Evolutionary conservation across 1,284 basidiomycete species (phyloP), one percentile per base, ranked within the genome.

Genomic region (Pyrrhoderma lamaoense): DNA sequence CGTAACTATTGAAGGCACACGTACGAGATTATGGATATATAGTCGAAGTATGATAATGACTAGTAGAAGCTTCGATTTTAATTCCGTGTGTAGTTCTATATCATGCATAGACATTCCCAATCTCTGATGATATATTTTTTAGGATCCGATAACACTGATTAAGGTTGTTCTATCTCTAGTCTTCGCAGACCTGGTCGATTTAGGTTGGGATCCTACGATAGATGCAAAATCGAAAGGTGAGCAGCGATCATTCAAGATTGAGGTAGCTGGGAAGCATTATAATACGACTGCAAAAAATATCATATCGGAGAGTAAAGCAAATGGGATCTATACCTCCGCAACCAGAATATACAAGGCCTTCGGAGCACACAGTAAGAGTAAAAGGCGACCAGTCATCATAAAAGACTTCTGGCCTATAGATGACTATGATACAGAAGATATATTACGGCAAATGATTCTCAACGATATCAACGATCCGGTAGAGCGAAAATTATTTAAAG

Each of bases 191-290:
- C 45, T 40, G 35, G 31, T 19, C 9, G 50, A 45, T 13, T 21
- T 51, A 3, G 50, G 50, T 18, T 51, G 42, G 42, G 50, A 51
- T 45, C 35, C 35, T 13, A 38, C 50, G 9, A 34, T 39, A 3
- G 23, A n/a, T n/a, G 35, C n/a, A 3, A 38, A 11, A 27, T 31
- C 5, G 5, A 5, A 5, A 31, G 7, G 11, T 5, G 11, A 31
- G 7, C 23, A 45, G 5, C 35, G 50, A 13, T 3, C 8, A 23
- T 51, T 45, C 21, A 16, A 46, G 11, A 22, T 45, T 9, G 34
- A 45, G 4, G 36, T 39, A 8, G 31, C 13, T 14, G 34, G 34
- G 5, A 38, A 22, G 35, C 35, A 9, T 37, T 51, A 45, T 16
- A 23, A 39, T 9, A 38, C 23, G 4, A 5, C 7, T 31, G 11